Evolutionary conservation across 2,329 filamentous ascomycete genomes (phyloP).

Genomic region (Diplodia scrobiculata): DNA sequence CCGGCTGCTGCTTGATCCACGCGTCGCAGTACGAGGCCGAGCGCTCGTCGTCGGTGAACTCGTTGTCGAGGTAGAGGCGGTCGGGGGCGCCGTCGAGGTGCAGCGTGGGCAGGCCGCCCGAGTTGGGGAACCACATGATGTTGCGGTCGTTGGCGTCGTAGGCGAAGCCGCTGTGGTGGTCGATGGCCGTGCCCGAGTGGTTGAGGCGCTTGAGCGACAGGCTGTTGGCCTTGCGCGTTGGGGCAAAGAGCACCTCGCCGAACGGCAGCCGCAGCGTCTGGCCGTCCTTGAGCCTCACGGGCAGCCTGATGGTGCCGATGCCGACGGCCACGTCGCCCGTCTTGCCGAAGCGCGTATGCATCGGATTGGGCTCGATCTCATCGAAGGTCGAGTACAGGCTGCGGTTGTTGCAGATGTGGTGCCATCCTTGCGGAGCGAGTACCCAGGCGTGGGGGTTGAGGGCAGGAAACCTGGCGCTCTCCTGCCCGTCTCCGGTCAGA

Average conservation of each 20-base stretch:
- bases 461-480: conserved; percentile 14
- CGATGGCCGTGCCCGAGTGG: conserved; percentile 18
- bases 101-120: conserved; percentile 17
- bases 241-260: conserved; percentile 19
- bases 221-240: conserved; percentile 19
- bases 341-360: conserved; percentile 10
- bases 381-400: conserved; percentile 3
- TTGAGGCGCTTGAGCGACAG: conserved; percentile 20
- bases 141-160: conserved; percentile 14
- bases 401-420: conserved; percentile 26
- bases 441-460: conserved; percentile 20
- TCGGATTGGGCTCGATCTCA: conserved; percentile 16
- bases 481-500: conserved; percentile 3
- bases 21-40: conserved; percentile 7
- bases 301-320: conserved; percentile 15
- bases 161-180: conserved; percentile 15
- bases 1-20: conserved; percentile 16
- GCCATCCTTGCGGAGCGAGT: conserved; percentile 23
- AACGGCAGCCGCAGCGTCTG: conserved; percentile 16
- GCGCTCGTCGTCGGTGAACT: conserved; percentile 12
- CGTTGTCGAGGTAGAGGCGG: conserved; percentile 12
- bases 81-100: conserved; percentile 13
- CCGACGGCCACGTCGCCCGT: conserved; percentile 14
- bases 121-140: conserved; percentile 23
- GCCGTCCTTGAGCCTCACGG: neutral